phyloP scores from a whole-genome alignment of 2,329 filamentous ascomycete species.

The Colletotrichum camelliae region DNA sequence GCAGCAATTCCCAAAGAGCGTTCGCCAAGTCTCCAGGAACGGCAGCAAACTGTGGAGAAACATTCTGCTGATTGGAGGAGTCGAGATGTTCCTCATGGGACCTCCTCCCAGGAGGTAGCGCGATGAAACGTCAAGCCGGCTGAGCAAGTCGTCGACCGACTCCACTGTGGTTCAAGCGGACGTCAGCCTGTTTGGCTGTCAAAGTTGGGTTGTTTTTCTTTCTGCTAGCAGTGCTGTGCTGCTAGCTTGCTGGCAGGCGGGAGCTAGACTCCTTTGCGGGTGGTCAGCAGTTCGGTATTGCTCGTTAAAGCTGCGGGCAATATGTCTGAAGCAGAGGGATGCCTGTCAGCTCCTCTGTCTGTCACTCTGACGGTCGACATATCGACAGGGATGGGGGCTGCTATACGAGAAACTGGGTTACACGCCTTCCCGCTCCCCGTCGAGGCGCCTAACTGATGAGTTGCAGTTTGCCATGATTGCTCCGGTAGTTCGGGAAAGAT shows the following conservation, averaged over 20 bases:
- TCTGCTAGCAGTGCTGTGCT: neutral
- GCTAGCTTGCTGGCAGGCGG: neutral
- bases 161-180: neutral
- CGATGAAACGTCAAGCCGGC: conserved; percentile 15
- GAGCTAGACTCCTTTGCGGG: neutral
- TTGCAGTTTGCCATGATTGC: neutral
- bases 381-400: neutral
- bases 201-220: neutral
- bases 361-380: neutral
- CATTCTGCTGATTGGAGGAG: conserved; percentile 4
- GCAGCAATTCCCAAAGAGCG: neutral
- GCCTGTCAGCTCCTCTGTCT: conserved; percentile 6
- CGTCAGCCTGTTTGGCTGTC: neutral
- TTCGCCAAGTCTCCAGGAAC: neutral
- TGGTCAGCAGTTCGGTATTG: neutral
- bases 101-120: neutral
- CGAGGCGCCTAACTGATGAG: neutral
- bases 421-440: neutral
- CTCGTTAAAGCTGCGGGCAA: neutral
- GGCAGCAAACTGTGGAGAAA: neutral
- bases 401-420: neutral
- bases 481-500: neutral
- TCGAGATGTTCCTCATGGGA: neutral
- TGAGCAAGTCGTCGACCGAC: neutral
- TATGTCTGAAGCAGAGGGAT: neutral